Base-by-base conservation (phyloP, 2,329 filamentous ascomycete species). In the Fusarium tanahbumbuense region DNA sequence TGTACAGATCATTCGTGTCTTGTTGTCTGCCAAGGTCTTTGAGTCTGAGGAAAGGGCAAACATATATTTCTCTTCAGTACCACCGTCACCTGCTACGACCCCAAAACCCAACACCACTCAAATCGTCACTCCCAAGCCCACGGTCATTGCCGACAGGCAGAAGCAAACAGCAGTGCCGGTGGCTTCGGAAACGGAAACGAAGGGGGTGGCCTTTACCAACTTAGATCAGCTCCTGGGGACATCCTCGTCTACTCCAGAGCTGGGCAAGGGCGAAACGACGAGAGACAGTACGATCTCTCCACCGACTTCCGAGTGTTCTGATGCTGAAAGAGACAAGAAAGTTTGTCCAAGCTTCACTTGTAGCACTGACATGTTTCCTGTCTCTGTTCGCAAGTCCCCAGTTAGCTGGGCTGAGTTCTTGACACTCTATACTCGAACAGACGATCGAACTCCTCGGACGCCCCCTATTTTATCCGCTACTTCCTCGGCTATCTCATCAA, bases 91-190 rank as follows among this genome's bases (percentile, higher is more conserved):
- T 28, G 11, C 27, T 7, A 28, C 27, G 1, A 28, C 27, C 27
- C 27, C 27, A 1, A 5, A 28, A 28, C 27, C 1, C 11, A 6
- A 28, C 27, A 28, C 27, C 2, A 28, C 27, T 28, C 27, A 12
- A 6, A 28, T 28, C 27, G 27, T 12, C 27, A 28, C 28, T 30
- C 12, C 12, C 6, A 30, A 30, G 6, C 28, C 28, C 28, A 30
- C 6, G 1, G 28, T 30, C 1, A 13, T 3, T 12, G 5, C 3
- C 28, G 28, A 30, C 2, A 13, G 1, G 13, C 28, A 30, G 1
- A 30, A 30, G 12, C 12, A 30, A 15, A 15, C 1, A 30, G 28
- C 12, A 30, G 28, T 1, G 28, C 28, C 28, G 15, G 2, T 30
- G 28, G 12, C 28, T 30, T 30, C 28, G 2, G 28, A 34, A 4